Evolutionary conservation across 1,284 basidiomycete species (phyloP).

Genomic region (Cryptococcus neoformans): DNA sequence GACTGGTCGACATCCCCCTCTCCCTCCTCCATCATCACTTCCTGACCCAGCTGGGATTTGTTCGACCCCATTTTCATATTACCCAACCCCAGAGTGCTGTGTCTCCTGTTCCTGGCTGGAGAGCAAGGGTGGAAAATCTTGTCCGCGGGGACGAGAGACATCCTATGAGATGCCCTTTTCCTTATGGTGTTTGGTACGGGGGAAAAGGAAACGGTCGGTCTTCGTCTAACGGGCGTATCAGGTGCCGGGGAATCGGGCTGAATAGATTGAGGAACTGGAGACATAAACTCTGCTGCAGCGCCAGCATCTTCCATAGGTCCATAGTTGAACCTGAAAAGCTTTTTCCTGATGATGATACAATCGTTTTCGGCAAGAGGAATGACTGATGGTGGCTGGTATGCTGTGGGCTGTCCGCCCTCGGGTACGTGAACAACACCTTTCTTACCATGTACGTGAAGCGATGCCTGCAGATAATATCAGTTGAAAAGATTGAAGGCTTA

Average conservation of each 20-base stretch:
- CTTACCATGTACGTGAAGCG: constrained; percentile 33
- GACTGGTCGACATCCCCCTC: constrained; percentile 11
- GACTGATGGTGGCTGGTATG: constrained; percentile 21
- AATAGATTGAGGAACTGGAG: constrained; percentile 2
- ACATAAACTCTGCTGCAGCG: constrained; percentile 5
- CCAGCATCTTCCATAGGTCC: constrained; percentile 7
- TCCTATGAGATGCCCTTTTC: constrained; percentile 29
- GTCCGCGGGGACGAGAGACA: constrained; percentile 41
- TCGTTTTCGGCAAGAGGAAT: constrained; percentile 34
- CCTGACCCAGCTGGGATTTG: constrained; percentile 14
- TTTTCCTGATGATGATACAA: constrained; percentile 40
- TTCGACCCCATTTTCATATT: constrained; percentile 4
- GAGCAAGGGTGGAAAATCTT: constrained; percentile 37
- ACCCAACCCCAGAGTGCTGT: constrained; percentile 17
- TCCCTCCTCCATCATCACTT: constrained; percentile 5
- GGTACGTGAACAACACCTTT: constrained; percentile 33
- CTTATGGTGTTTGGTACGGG: constrained; percentile 3
- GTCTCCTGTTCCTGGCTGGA: constrained; percentile 25
- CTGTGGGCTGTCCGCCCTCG: constrained; percentile 3
- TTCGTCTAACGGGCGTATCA: neutral
- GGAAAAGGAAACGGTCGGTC: neutral
- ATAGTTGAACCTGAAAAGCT: constrained; percentile 46
- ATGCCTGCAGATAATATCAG: constrained; percentile 21
- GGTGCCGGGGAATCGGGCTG: neutral
- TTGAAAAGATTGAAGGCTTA: neutral